Percentiles rank a stretch among this genome's conserved stretches.
Conservation (phyloP, 331 rosid species). For the Quercus lobata region DNA sequence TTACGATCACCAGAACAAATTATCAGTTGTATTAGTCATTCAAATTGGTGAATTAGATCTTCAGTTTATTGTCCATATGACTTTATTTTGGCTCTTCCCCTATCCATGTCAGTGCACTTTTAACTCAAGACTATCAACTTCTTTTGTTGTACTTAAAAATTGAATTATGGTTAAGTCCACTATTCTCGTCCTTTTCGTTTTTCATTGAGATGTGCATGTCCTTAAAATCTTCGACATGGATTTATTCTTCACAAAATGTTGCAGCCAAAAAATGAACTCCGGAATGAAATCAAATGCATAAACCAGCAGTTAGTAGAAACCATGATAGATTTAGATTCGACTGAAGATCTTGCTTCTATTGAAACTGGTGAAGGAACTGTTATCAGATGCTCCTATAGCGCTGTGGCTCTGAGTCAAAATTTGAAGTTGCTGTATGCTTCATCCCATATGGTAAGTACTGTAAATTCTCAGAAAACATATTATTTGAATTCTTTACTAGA, state of each 20-base stretch:
- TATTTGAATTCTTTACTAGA: not conserved
- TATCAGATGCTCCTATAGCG: constrained; percentile 7
- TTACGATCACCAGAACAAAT: too few species aligned
- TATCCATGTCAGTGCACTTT: too few species aligned
- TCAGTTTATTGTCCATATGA: too few species aligned
- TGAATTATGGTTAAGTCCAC: too few species aligned
- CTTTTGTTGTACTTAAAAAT: too few species aligned
- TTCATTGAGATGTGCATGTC: too few species aligned
- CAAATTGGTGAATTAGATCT: too few species aligned
- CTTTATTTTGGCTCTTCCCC: too few species aligned
- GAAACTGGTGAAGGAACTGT: constrained; percentile 5
- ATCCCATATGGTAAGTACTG: not conserved
- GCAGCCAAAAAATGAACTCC: constrained; percentile 3
- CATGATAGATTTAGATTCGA: not conserved
- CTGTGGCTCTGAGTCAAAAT: not conserved
- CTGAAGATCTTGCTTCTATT: not conserved
- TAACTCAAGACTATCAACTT: too few species aligned
- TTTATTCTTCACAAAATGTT: not conserved
- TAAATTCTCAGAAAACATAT: not conserved
- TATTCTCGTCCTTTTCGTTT: too few species aligned
- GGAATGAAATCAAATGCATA: constrained; percentile 11
- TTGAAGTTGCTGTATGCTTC: not conserved
- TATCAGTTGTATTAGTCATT: too few species aligned
- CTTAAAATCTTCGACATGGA: not conserved
- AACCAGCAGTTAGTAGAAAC: constrained; percentile 16